Evolutionary conservation across 1,284 basidiomycete species (phyloP), one percentile per base, ranked within the genome.

Genomic region (Trametes hirsuta): DNA sequence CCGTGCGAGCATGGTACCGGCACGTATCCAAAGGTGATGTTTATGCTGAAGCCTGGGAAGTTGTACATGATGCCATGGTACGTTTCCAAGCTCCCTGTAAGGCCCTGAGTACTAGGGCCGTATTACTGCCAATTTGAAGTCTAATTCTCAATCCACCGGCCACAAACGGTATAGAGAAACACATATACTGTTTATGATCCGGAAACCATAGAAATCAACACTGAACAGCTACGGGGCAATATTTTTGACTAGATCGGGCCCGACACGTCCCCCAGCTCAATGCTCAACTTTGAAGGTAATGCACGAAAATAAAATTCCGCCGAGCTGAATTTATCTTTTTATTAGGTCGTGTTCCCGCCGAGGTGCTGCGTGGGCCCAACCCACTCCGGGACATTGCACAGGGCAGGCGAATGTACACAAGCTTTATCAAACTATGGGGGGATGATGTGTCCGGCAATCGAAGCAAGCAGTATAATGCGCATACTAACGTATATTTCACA

Each of bases 381-480:
- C 47, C 47, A 4, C 47, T 49, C 6, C 47, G 47, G 12, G 21
- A 49, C 5, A 12, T 37, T 4, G 34, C 47, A 12, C 34, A 39
- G 36, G 47, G 47, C 11, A 49, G 22, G 18, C 34, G 47, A 9
- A 49, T 49, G 36, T 49, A 49, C 18, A 49, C 47, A 2, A 49
- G 47, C 36, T 49, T 49, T 21, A 49, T 49, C 47, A 49, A 53
- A 24, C n/a, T 44, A 0, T 71, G 66, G 65, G 66, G 66, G 39
- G 72, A 75, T 60, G 69, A 74, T 59, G 74, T 77, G 0, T 75
- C 73, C 2, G 72, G 74, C 30, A 74, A 75, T 60, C 62, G 63
- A 1, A 66, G 64, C 39, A 76, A 76, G 55, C 65, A 69, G 30
- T 75, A 64, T 48, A 74, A 75, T 54, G 42, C 61, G 11, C 74